Evolutionary conservation across 768 basidiomycete genomes (phyloP).

Genomic region (Rhodotorula paludigena): DNA sequence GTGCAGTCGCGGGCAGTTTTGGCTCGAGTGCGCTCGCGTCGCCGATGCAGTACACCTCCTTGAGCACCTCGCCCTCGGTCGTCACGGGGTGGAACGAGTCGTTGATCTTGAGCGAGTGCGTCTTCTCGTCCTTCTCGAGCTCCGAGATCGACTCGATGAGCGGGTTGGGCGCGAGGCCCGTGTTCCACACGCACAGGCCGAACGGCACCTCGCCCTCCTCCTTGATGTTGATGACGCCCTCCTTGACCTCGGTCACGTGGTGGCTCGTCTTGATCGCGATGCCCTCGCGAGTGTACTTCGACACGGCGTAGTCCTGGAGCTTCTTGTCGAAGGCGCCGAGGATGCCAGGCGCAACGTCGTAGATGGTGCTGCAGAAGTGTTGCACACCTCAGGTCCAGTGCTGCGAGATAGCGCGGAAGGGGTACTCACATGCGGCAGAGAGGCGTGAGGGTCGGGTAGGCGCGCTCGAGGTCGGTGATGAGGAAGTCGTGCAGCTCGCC

Average conservation of each 20-base stretch:
- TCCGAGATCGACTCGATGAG: conserved; percentile 60
- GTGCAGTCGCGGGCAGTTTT: conserved; percentile 73
- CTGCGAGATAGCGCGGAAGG: too few species aligned
- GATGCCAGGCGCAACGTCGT: conserved; percentile 75
- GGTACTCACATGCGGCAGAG: conserved; percentile 56
- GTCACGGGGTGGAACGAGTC: conserved; percentile 61
- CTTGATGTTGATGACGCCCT: conserved; percentile 36
- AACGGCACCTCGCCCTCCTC: conserved; percentile 63
- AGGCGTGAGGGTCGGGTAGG: conserved; percentile 62
- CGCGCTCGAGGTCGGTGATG: conserved; percentile 58
- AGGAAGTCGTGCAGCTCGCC: conserved; percentile 76
- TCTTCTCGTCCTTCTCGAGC: conserved; percentile 50
- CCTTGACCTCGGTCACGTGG: conserved; percentile 65
- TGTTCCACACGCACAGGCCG: conserved; percentile 81
- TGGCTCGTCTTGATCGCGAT: conserved; percentile 67
- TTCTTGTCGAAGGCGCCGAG: conserved; percentile 68
- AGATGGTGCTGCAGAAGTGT: conserved; percentile 56
- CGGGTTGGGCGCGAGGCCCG: conserved; percentile 77
- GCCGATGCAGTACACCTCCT: conserved; percentile 75
- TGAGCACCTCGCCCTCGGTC: conserved; percentile 55
- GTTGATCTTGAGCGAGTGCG: conserved; percentile 53
- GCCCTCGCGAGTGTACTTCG: conserved; percentile 66
- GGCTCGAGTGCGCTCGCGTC: conserved; percentile 64
- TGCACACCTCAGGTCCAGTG: too few species aligned
- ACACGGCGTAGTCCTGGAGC: conserved; percentile 55